Evolutionary conservation across 768 basidiomycete genomes (phyloP).

Genomic region (Kwoniella mangroviensis): DNA sequence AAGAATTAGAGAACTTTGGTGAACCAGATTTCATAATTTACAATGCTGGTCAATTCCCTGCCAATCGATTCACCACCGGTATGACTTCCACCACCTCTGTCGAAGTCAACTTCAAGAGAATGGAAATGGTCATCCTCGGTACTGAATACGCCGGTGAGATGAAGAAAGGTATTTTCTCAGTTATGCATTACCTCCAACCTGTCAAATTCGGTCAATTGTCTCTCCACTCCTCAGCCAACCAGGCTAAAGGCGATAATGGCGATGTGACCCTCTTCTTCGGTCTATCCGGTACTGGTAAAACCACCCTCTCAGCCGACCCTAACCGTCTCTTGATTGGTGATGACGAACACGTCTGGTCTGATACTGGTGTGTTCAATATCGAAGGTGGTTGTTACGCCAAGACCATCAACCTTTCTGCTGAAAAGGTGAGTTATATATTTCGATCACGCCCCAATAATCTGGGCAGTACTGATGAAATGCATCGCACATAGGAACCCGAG

Average conservation of each 20-base stretch:
- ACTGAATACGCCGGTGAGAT: slow-evolving; percentile 99
- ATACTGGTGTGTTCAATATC: slow-evolving; percentile 98
- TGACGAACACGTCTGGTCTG: slow-evolving; percentile 99
- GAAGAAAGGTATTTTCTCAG: slow-evolving; percentile 99
- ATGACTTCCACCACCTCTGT: slow-evolving; percentile 99
- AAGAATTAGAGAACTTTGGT: slow-evolving; percentile 91
- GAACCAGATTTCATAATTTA: slow-evolving; percentile 99
- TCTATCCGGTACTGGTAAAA: slow-evolving; percentile 97
- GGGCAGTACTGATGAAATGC: too few species aligned
- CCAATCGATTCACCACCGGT: slow-evolving; percentile 99
- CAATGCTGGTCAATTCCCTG: slow-evolving; percentile 99
- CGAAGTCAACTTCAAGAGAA: slow-evolving; percentile 99
- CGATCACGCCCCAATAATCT: too few species aligned
- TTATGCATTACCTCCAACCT: slow-evolving; percentile 99
- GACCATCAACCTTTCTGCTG: slow-evolving; percentile 90
- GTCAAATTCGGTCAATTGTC: slow-evolving; percentile 98
- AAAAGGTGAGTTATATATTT: slow-evolving; percentile 62
- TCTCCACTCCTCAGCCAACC: slow-evolving; percentile 94
- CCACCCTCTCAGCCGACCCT: slow-evolving; percentile 95
- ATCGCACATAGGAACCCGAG: slow-evolving; percentile 72
- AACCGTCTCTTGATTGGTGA: slow-evolving; percentile 93
- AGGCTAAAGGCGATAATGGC: slow-evolving; percentile 75
- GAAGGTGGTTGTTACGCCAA: slow-evolving; percentile 99
- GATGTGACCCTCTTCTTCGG: slow-evolving; percentile 99
- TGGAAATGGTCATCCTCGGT: slow-evolving; percentile 99